Conservation (phyloP, 495 filamentous ascomycete genomes). For the Penicillium cosmopolitanum region DNA sequence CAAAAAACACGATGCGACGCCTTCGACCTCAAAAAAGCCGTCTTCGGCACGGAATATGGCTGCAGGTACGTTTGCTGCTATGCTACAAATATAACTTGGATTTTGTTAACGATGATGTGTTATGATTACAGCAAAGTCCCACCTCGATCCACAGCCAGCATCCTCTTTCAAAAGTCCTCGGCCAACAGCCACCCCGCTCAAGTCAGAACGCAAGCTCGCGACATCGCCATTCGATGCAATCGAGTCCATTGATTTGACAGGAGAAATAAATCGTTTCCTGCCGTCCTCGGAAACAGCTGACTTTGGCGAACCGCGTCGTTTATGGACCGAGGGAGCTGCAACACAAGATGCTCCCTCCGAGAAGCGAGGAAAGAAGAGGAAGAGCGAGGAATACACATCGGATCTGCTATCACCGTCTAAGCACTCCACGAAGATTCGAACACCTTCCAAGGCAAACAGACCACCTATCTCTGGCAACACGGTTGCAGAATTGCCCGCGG, state of each 20-base stretch:
- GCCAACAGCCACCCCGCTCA: slow-evolving; percentile 27
- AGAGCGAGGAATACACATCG: slow-evolving; percentile 68
- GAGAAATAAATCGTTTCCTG: slow-evolving; percentile 47
- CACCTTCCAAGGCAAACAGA: slow-evolving; percentile 17
- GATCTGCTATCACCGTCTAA: slow-evolving; percentile 44
- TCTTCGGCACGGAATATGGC: slow-evolving; percentile 19
- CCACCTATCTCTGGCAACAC: slow-evolving; percentile 3
- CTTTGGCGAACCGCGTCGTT: slow-evolving; percentile 54
- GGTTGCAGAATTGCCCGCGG: slow-evolving; percentile 2
- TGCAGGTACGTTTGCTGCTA: slow-evolving; percentile 26
- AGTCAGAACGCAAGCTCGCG: slow-evolving; percentile 25
- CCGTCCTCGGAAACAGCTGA: slow-evolving; percentile 46
- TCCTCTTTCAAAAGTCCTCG: slow-evolving; percentile 21
- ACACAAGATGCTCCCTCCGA: slow-evolving; percentile 44
- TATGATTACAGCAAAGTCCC: slow-evolving; percentile 10
- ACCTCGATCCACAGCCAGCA: slow-evolving; percentile 24
- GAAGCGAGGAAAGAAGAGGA: slow-evolving; percentile 69
- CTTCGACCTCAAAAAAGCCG: slow-evolving; percentile 34
- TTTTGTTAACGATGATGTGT: background rate
- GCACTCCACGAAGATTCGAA: slow-evolving; percentile 29
- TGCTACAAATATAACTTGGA: background rate
- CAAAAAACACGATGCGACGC: slow-evolving; percentile 16
- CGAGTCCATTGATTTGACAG: slow-evolving; percentile 75
- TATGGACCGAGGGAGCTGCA: slow-evolving; percentile 66
- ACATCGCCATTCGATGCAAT: slow-evolving; percentile 40